phyloP scores from a whole-genome alignment of 2,329 filamentous ascomycete species.

The Epichloe amarillans region DNA sequence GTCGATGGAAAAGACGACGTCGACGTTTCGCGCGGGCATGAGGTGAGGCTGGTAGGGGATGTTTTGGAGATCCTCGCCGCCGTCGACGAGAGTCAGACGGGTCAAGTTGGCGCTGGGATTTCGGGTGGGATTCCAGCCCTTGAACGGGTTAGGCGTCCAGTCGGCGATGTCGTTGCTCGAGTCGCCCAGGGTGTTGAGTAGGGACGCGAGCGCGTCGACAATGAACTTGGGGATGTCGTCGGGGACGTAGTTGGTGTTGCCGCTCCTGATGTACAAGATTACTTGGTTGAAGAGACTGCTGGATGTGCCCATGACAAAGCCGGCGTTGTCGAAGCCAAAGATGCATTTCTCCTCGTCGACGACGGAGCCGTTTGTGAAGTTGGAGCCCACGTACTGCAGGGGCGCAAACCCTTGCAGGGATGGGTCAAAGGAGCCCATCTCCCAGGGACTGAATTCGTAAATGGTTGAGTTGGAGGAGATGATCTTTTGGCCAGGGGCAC shows the following conservation, averaged over 20 bases:
- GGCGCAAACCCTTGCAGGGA: slow-evolving; percentile 47
- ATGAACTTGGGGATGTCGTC: slow-evolving; percentile 33
- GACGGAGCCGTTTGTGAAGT: slow-evolving; percentile 37
- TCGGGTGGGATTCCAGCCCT: slow-evolving; percentile 35
- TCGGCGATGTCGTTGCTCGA: slow-evolving; percentile 64
- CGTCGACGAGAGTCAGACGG: slow-evolving; percentile 62
- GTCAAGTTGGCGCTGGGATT: slow-evolving; percentile 29
- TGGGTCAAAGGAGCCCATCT: slow-evolving; percentile 51
- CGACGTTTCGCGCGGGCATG: slow-evolving; percentile 35
- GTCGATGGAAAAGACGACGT: slow-evolving; percentile 53
- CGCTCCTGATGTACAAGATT: slow-evolving; percentile 52
- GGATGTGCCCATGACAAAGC: slow-evolving; percentile 72
- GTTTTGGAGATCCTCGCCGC: slow-evolving; percentile 68
- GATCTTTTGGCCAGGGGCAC: slow-evolving; percentile 29
- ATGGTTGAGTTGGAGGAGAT: slow-evolving; percentile 43
- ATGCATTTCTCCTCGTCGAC: slow-evolving; percentile 32
- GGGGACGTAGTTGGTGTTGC: slow-evolving; percentile 30
- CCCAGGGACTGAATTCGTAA: slow-evolving; percentile 53
- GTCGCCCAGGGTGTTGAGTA: slow-evolving; percentile 43
- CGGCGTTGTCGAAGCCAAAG: slow-evolving; percentile 63
- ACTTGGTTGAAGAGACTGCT: slow-evolving; percentile 65
- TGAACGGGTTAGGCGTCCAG: slow-evolving; percentile 47
- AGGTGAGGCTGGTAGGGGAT: slow-evolving; percentile 58
- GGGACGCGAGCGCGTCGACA: slow-evolving; percentile 29
- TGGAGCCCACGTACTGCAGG: slow-evolving; percentile 46